Evolutionary conservation across 805 yeast genomes (phyloP), one percentile per base, ranked within the genome.

Genomic region (Zygosaccharomyces rouxii): DNA sequence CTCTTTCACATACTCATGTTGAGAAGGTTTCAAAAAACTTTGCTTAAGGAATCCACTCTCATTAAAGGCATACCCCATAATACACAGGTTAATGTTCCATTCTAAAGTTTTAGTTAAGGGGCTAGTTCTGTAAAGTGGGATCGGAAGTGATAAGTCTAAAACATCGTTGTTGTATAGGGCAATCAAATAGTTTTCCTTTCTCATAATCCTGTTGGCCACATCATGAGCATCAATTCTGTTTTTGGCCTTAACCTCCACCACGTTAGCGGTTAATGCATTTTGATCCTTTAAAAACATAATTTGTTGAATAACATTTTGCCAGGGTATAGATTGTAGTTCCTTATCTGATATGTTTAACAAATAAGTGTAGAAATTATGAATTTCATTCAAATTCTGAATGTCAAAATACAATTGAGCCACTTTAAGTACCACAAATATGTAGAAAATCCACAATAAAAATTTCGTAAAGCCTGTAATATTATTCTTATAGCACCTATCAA

Each of bases 171-270:
- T 90, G 59, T 87, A 82, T 55, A 94, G 68, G 1, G 97, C 97
- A 62, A 94, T 89, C 75, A 89, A 76, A 65, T 90, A 94, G 63
- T 94, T 94, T 52, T 94, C 99, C 56, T 83, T 87, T 51, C 99
- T 74, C 99, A 94, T 90, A 48, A 94, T 86, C 50, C 99, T 74
- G 63, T 94, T 95, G 11, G 97, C 98, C 44, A 94, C 87, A 59
- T 85, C 94, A 65, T 90, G 97, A 3, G 98, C 96, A 60, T 87
- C 92, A 46, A 94, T 74, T 54, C 90, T 74, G 44, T 81, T 79
- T 59, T 85, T 86, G 1, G 89, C 81, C 51, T 79, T 83, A 50
- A 81, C 72, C 60, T 85, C 90, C 1, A 71, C 66, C 14, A 66
- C 74, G 51, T 72, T 74, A 7, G 72, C 71, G 13, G 71, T 71